A percentile compares a stretch with the other conserved stretches of the same genome.
Conservation (phyloP, 495 filamentous ascomycete genomes). For the Penicillium odoratum region DNA sequence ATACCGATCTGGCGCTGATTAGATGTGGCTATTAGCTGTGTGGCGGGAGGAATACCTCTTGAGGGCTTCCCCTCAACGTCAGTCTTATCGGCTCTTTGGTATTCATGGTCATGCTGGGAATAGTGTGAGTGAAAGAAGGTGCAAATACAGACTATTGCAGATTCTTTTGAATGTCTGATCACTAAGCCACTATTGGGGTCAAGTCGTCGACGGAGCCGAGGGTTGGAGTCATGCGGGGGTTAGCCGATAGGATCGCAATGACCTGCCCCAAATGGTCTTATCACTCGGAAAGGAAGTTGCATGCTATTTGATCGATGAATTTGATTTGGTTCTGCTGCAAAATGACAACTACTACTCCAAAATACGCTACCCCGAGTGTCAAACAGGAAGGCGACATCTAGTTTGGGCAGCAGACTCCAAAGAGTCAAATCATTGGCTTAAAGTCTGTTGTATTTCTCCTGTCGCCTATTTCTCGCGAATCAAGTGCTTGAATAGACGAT, state of each 20-base stretch:
- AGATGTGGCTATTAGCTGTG: neutral
- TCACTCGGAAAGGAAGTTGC: conserved; percentile 5
- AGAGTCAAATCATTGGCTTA: too few relatives aligned
- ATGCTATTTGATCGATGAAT: neutral
- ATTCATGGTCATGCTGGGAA: neutral
- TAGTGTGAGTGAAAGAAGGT: neutral
- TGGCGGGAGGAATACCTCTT: conserved; percentile 26
- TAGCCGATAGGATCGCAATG: conserved; percentile 20
- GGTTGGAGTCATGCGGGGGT: conserved; percentile 27
- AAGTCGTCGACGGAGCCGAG: neutral
- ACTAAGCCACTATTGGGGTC: conserved; percentile 1
- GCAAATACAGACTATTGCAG: neutral
- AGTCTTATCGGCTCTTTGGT: conserved; percentile 22
- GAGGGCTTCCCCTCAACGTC: conserved; percentile 24
- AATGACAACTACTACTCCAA: neutral
- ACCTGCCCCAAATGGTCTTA: conserved; percentile 16
- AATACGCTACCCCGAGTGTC: neutral
- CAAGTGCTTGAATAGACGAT: conserved; percentile 42
- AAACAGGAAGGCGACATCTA: neutral
- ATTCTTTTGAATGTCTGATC: neutral
- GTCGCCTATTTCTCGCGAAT: conserved; percentile 24
- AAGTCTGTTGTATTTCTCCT: neutral
- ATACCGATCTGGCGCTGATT: conserved; percentile 47
- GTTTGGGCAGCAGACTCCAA: neutral
- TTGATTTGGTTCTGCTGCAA: too few relatives aligned